Conservation (phyloP, 202 grass and related monocot species). For the Elaeis oleifera region DNA sequence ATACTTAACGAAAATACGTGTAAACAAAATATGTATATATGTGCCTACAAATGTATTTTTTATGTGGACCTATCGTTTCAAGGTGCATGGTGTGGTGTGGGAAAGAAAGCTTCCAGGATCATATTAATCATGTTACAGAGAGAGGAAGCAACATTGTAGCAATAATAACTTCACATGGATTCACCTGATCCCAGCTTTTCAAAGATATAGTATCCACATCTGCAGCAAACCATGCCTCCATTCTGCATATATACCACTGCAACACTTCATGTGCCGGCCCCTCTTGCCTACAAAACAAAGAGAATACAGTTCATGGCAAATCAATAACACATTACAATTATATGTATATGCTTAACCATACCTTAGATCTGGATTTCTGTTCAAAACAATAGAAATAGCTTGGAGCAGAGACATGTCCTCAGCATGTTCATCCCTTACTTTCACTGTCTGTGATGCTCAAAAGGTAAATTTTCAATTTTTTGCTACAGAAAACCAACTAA, state of each 20-base stretch:
- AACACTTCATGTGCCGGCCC: slow-evolving; percentile 64
- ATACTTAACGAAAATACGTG: no score
- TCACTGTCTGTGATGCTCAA: slow-evolving; percentile 38
- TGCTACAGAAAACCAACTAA: no score
- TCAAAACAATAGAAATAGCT: slow-evolving; percentile 83
- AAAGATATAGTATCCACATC: slow-evolving; percentile 87
- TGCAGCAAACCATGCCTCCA: slow-evolving; percentile 97
- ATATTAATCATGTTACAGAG: no score
- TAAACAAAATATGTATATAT: no score
- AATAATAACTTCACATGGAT: background rate
- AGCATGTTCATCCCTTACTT: slow-evolving; percentile 67
- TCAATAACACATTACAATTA: background rate
- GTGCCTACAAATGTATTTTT: no score
- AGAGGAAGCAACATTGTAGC: no score
- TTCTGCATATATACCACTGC: slow-evolving; percentile 84
- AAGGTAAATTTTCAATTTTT: no score
- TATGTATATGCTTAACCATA: slow-evolving; percentile 20
- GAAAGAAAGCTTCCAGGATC: no score
- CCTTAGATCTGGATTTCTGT: slow-evolving; percentile 72
- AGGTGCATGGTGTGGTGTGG: no score
- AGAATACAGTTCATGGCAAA: background rate
- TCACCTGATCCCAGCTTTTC: slow-evolving; percentile 97
- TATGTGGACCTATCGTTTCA: no score
- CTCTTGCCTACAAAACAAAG: slow-evolving; percentile 42
- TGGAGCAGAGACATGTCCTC: slow-evolving; percentile 73